Evolutionary conservation across 1,284 basidiomycete species (phyloP), one percentile per base, ranked within the genome.

Genomic region (Marasmius sp.): DNA sequence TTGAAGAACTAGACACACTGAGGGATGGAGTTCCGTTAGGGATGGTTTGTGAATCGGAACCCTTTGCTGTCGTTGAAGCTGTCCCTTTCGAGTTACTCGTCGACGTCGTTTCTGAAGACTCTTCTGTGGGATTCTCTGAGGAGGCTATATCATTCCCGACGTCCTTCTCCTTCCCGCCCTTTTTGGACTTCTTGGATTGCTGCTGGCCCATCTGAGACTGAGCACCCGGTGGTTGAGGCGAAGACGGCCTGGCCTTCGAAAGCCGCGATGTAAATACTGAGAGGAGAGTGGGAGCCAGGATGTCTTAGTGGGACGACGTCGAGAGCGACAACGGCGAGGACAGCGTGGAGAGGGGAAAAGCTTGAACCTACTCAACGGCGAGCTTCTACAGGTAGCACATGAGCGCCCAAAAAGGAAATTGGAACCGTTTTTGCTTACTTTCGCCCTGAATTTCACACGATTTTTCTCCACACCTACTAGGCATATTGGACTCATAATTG

Each of bases 241-340:
- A 91, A 71, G 87, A 85, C 51, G 86, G 81, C 76, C 90, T 81
- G 67, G 86, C 84, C 82, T 83, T 88, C 68, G 85, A 82, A 65
- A 90, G 80, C 74, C 88, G 81, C 67, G 85, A 86, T 65, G 89
- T 82, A 66, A 92, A 83, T 58, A 86, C 87, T 71, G 89, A 88
- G 72, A 93, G 80, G 58, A 93, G 82, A 72, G 89, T 87, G 60
- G 89, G 89, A 79, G 90, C 90, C 90, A 92, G 88, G 73, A 82
- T 91, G 81, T 69, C 64, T 60, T 63, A 65, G 61, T 66, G 45
- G n/a, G 67, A 62, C 53, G 67, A 62, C 61, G 60, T 57, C 50
- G 60, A 61, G 61, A 54, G 48, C 33, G 62, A 62, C 52, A 60
- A 45, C 12, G 55, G 55, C 57, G 65, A 57, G 61, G 64, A 64